Evolutionary conservation across 352 stramenopile genomes (phyloP), one percentile per base, ranked within the genome.

Genomic region (Sclerospora graminicola): DNA sequence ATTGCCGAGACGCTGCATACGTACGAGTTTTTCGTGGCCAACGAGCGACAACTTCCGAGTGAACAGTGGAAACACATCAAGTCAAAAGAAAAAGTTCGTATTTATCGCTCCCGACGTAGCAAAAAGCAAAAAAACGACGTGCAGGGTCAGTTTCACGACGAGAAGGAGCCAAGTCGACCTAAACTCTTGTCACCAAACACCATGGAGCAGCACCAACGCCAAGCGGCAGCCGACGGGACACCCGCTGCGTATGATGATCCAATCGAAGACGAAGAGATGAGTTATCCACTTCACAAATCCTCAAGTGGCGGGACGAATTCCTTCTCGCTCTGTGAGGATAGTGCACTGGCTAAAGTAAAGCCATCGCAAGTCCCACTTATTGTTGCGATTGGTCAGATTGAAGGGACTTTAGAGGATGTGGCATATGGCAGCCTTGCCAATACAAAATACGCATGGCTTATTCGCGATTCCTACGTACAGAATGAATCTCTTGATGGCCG

Each of bases 21-120:
- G 16, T 73, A 78, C 51, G 72, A 77, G 30, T 48, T 44, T 19
- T 82, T 74, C 51, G 62, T 81, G 27, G 51, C 58, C 8, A 60
- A 63, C 20, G 51, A 54, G 1, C 60, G 67, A 5, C 45, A 55
- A 21, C 48, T 84, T 8, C 37, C 61, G 9, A 38, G 24, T 11
- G 47, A 68, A 8, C 51, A 63, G 39, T 84, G 72, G 72, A 80
- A 79, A 44, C 62, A 66, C 31, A 30, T 72, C 23, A 72, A 72
- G 41, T 50, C 49, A 13, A 60, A 58, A 8, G 69, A 84, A 44
- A 60, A 76, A 30, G 41, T 84, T 18, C 55, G 67, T 10, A 54
- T 82, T 8, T 84, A 69, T 38, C 65, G 67, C 29, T 57, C 71
- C 26, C 64, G 72, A 27, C 53, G 57, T 2, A 28, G 57, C n/a